Conservation (phyloP, 805 yeast species). For the Henningerozyma blattae region DNA sequence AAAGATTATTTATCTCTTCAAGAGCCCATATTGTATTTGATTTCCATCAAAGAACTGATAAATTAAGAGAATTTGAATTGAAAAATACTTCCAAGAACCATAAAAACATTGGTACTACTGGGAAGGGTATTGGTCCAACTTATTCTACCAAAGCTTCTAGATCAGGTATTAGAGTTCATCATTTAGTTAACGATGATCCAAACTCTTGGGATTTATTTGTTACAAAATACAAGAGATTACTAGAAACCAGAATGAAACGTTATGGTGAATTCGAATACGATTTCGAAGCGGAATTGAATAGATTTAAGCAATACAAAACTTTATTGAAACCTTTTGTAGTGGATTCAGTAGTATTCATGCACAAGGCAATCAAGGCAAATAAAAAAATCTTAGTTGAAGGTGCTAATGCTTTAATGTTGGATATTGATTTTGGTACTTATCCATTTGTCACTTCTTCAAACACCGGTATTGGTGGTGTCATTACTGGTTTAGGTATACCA, state of each 20-base stretch:
- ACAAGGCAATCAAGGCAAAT: constrained; percentile 58
- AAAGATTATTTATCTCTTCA: constrained; percentile 75
- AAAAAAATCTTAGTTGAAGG: constrained; percentile 93
- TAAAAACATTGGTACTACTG: constrained; percentile 94
- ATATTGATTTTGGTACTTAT: constrained; percentile 94
- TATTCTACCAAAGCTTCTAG: constrained; percentile 94
- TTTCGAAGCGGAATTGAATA: constrained; percentile 63
- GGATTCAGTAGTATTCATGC: constrained; percentile 80
- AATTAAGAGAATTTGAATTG: constrained; percentile 86
- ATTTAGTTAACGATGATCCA: constrained; percentile 78
- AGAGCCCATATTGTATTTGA: constrained; percentile 96
- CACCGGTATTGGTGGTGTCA: constrained; percentile 96
- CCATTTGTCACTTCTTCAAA: constrained; percentile 94
- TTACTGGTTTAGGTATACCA: constrained; percentile 95
- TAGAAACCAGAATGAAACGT: constrained; percentile 73
- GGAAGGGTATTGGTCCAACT: constrained; percentile 98
- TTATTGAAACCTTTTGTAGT: constrained; percentile 80
- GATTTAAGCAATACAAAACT: constrained; percentile 65
- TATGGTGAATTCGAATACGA: constrained; percentile 91
- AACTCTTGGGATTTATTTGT: constrained; percentile 91
- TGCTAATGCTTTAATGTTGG: constrained; percentile 96
- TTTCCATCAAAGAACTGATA: constrained; percentile 96
- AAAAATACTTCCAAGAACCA: constrained; percentile 36
- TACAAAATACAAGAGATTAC: constrained; percentile 59
- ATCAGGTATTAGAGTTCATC: constrained; percentile 95